Evolutionary conservation across 768 basidiomycete species (phyloP).

Genomic region (Podaxis sp.): DNA sequence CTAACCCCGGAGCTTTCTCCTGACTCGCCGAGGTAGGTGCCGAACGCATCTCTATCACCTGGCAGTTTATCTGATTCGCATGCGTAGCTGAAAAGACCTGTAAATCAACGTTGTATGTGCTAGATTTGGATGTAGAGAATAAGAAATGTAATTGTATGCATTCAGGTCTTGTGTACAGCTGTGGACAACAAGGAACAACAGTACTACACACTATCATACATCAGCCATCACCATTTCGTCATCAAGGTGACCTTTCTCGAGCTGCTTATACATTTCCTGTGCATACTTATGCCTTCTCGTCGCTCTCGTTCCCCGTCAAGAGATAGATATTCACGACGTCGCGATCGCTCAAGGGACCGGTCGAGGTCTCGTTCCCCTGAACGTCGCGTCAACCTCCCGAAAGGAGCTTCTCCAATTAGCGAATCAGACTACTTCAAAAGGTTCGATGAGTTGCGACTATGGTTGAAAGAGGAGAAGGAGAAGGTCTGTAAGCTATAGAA

Average conservation of each 20-base stretch:
- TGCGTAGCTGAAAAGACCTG: no score
- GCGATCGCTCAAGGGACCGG: slow-evolving; percentile 26
- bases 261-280: not conserved
- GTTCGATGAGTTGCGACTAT: slow-evolving; percentile 79
- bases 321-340: slow-evolving; percentile 13
- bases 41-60: not conserved
- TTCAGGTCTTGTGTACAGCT: no score
- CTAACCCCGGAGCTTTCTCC: not conserved
- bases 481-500: slow-evolving; percentile 29
- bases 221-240: not conserved
- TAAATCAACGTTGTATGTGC: no score
- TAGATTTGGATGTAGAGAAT: not conserved
- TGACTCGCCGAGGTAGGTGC: not conserved
- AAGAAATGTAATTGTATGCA: not conserved
- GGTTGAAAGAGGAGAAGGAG: slow-evolving; percentile 67
- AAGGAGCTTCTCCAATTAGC: slow-evolving; percentile 56
- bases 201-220: not conserved
- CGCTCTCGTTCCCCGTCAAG: slow-evolving; percentile 31
- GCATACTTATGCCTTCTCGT: slow-evolving; percentile 28
- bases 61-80: not conserved
- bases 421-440: slow-evolving; percentile 90
- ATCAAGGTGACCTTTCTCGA: not conserved
- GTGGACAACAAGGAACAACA: slow-evolving; percentile 1
- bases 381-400: slow-evolving; percentile 42
- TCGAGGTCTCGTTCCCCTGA: slow-evolving; percentile 43